Percentiles rank a stretch among this genome's conserved stretches.
Conservation (phyloP, 1,139 yeast genomes). For the Blastobotrys malaysiensis region DNA sequence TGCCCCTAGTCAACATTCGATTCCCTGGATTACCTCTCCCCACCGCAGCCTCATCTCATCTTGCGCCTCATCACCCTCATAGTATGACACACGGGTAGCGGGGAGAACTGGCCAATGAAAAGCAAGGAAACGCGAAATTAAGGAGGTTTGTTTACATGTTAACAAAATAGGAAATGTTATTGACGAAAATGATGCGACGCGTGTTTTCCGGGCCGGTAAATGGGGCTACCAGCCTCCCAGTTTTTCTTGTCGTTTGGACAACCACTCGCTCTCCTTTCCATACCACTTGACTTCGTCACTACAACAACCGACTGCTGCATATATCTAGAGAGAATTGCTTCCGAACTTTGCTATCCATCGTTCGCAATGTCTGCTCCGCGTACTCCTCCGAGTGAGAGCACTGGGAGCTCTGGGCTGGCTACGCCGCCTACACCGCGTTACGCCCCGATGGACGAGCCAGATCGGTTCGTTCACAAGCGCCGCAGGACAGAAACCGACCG, state of each 20-base stretch:
- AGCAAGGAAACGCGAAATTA: not conserved
- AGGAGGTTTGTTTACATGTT: not conserved
- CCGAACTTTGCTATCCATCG: not conserved
- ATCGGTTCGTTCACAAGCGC: constrained; percentile 17
- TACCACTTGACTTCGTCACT: not conserved
- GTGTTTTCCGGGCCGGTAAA: not conserved
- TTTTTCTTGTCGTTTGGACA: not conserved
- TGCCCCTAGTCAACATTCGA: no score
- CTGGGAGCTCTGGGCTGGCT: constrained; percentile 18
- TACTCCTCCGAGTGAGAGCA: constrained; percentile 29
- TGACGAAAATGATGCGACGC: not conserved
- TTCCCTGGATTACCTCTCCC: no score
- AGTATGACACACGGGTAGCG: no score
- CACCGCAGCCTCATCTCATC: no score
- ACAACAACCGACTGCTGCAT: not conserved
- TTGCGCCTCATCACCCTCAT: no score
- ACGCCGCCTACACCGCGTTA: constrained; percentile 36
- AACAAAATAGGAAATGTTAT: not conserved
- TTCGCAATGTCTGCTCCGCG: constrained; percentile 15
- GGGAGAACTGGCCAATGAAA: not conserved
- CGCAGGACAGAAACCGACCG: not conserved
- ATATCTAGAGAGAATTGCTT: not conserved
- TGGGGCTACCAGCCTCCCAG: not conserved
- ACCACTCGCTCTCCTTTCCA: not conserved
- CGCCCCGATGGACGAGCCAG: constrained; percentile 34